These are phyloP conservation scores for Marasmius oreades DNA, from an alignment of 1,284 basidiomycete species.

Conservation along the genomic window DNA sequence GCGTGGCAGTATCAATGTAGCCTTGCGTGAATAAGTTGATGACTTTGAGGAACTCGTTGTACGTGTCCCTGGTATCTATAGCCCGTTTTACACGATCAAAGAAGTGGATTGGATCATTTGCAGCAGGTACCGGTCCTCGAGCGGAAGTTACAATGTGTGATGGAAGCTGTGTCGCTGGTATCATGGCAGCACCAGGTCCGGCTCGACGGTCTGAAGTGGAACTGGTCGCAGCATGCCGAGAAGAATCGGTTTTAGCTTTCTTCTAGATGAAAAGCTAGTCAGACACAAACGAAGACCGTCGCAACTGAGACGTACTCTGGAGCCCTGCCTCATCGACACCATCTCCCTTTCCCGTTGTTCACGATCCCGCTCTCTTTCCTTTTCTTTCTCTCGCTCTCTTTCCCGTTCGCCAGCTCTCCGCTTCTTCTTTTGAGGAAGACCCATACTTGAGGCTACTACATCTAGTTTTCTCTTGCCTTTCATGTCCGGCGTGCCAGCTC, in stretches of 20 bases:
- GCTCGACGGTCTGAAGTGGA: slow-evolving; percentile 5
- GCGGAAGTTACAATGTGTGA: slow-evolving; percentile 28
- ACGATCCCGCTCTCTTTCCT: slow-evolving; percentile 32
- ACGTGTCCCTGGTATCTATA: slow-evolving; percentile 85
- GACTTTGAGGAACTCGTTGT: slow-evolving; percentile 95
- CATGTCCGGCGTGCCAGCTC: slow-evolving; percentile 18
- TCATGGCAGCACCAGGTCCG: slow-evolving; percentile 21
- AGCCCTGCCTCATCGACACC: slow-evolving; percentile 17
- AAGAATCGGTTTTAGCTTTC: slow-evolving; percentile 33
- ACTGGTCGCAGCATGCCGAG: slow-evolving; percentile 25
- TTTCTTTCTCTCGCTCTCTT: slow-evolving; percentile 35
- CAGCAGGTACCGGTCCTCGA: slow-evolving; percentile 29
- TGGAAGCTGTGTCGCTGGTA: slow-evolving; percentile 22
- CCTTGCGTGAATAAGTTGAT: slow-evolving; percentile 96
- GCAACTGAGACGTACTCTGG: slow-evolving; percentile 21
- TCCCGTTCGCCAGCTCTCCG: slow-evolving; percentile 49
- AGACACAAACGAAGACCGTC: slow-evolving; percentile 5
- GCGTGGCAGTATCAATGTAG: slow-evolving; percentile 82
- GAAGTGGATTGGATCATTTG: slow-evolving; percentile 80
- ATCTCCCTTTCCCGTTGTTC: slow-evolving; percentile 31
- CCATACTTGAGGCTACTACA: slow-evolving; percentile 24
- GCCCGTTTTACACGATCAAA: slow-evolving; percentile 91
- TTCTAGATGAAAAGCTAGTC: slow-evolving; percentile 20
- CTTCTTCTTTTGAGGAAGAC: slow-evolving; percentile 59
- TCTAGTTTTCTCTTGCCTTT: slow-evolving; percentile 33